These are phyloP conservation scores for Euryodendron excelsum DNA, from an alignment of 148 eudicot genomes.

Conservation along the genomic window DNA sequence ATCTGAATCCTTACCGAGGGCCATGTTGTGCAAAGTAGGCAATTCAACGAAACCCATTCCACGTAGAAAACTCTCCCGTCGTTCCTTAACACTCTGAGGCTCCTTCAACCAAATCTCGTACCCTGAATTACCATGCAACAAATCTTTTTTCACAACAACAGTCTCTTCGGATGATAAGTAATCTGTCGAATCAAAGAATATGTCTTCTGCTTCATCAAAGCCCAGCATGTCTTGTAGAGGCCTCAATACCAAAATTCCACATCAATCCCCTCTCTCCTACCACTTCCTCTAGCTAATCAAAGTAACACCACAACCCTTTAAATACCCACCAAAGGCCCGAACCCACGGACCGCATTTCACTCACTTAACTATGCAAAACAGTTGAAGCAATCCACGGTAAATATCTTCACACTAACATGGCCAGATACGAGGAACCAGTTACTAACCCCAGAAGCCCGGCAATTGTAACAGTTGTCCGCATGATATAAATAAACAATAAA, in stretches of 20 bases:
- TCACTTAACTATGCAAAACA: constrained; percentile 9
- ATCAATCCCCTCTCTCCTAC: constrained; percentile 26
- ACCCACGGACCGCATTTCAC: constrained; percentile 29
- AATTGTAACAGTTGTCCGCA: background rate
- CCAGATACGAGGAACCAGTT: constrained; percentile 30
- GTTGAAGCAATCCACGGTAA: constrained; percentile 10
- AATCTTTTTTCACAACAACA: constrained; percentile 19
- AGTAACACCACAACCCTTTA: constrained; percentile 8
- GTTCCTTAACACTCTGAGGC: constrained; percentile 52
- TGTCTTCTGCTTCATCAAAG: constrained; percentile 46
- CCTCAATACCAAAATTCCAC: constrained; percentile 28
- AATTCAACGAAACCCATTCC: constrained; percentile 52
- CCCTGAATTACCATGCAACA: constrained; percentile 17
- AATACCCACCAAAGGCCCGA: constrained; percentile 21
- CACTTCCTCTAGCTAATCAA: constrained; percentile 1
- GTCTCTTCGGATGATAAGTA: constrained; percentile 39
- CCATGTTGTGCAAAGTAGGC: too few species aligned
- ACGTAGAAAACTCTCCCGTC: constrained; percentile 47
- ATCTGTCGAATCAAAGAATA: constrained; percentile 55
- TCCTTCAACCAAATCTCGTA: constrained; percentile 59
- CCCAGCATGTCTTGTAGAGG: constrained; percentile 31
- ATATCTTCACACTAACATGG: constrained; percentile 14
- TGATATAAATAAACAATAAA: constrained; percentile 10
- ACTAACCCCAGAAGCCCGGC: constrained; percentile 12
- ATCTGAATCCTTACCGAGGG: constrained; percentile 3